A percentile compares a stretch with the other conserved stretches of the same genome.
These are phyloP conservation scores for Botryotinia calthae DNA, from an alignment of 2,329 filamentous ascomycete genomes.

Conservation along the genomic window DNA sequence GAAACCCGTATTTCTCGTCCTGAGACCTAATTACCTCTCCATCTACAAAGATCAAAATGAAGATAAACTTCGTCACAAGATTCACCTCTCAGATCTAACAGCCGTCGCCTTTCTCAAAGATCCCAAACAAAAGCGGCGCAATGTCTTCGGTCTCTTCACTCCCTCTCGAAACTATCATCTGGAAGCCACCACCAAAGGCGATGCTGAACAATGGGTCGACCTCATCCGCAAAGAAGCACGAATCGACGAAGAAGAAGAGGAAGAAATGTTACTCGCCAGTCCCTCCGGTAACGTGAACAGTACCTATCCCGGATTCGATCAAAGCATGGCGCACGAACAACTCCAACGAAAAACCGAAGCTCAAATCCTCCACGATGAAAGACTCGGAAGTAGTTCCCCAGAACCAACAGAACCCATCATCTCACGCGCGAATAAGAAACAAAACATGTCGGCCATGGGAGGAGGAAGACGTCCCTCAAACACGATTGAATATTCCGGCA, in stretches of 20 bases:
- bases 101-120: slow-evolving; percentile 87
- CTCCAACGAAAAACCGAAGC: slow-evolving; percentile 28
- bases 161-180: slow-evolving; percentile 90
- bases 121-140: slow-evolving; percentile 78
- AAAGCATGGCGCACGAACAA: slow-evolving; percentile 31
- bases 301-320: slow-evolving; percentile 34
- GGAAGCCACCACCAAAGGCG: slow-evolving; percentile 68
- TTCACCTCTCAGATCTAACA: slow-evolving; percentile 85
- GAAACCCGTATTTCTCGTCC: slow-evolving; percentile 85
- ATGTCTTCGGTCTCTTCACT: slow-evolving; percentile 91
- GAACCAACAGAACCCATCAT: slow-evolving; percentile 49
- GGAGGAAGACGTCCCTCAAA: slow-evolving; percentile 55
- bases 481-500: slow-evolving; percentile 62
- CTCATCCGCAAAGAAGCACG: slow-evolving; percentile 75
- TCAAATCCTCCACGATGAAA: slow-evolving; percentile 34
- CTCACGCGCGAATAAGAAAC: slow-evolving; percentile 22
- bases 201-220: slow-evolving; percentile 84
- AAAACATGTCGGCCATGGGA: slow-evolving; percentile 27
- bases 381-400: slow-evolving; percentile 54
- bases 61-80: slow-evolving; percentile 82
- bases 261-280: slow-evolving; percentile 74
- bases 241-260: slow-evolving; percentile 85
- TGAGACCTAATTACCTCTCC: slow-evolving; percentile 85
- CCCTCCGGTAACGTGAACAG: slow-evolving; percentile 47
- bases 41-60: slow-evolving; percentile 93